Base-by-base conservation (phyloP, 345 rosid genomes). In the Citrus australasica region DNA sequence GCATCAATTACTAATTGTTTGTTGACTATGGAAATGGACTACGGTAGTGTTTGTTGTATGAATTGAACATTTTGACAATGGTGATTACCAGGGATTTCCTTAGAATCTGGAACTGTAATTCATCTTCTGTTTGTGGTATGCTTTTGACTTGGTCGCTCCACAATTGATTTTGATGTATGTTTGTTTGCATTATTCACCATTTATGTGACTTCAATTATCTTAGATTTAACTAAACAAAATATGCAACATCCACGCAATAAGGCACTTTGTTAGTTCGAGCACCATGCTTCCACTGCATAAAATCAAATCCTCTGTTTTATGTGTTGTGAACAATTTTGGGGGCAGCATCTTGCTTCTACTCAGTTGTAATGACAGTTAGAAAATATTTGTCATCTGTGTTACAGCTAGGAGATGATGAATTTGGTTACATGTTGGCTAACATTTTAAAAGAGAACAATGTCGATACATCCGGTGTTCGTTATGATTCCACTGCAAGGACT, bases 361-460 rank as follows among this genome's bases (percentile, higher is more conserved):
- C 30, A 9, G 8, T 27, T 53, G 7, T 24, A 27, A 22, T 67
- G n/a, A 56, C 37, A 7, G 22, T 66, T 67, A 33, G 7, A 62
- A 71, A 35, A 48, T 46, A 11, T 25, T 66, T 66, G 19, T 40
- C 62, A 55, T 63, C 30, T 68, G 74, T 21, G 46, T 74, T 16
- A 48, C 76, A 86, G 92, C 88, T 87, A 64, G 99, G 98, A 60
- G 95, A 90, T 67, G 99, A 97, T 85, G 98, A 93, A 82, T 97
- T 97, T 83, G 99, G 99, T 76, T 62, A 87, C 80, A 97, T 97
- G 99, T 76, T 97, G 85, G 92, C 93, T 73, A 87, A 91, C 64
- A 90, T 93, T 79, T 85, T 97, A 37, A 86, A 89, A 72, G 84
- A 94, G 72, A 91, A 96, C 84, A 87, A 94, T 38, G 98, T 97